phyloP scores from a whole-genome alignment of 2,329 filamentous ascomycete species.

The Aureobasidium sp. region DNA sequence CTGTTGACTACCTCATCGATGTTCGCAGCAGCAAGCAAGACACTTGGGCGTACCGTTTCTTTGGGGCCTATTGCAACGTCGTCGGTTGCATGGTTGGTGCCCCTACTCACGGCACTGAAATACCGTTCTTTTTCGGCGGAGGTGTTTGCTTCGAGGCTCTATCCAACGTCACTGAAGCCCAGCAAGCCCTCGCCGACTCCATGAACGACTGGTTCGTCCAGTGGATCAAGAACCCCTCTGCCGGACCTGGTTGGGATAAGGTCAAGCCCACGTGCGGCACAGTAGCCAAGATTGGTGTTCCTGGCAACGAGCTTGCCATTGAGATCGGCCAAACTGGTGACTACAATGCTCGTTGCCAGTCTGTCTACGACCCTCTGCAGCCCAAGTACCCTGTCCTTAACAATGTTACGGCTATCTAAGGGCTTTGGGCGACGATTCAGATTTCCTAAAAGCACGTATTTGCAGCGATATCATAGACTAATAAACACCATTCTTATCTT shows the following conservation, averaged over 20 bases:
- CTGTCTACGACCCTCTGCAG: conserved; percentile 5
- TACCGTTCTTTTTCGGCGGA: background rate
- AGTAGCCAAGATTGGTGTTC: conserved; percentile 6
- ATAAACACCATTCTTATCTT: no score
- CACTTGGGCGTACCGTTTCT: conserved; percentile 29
- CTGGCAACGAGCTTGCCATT: conserved; percentile 2
- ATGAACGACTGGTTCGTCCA: conserved; percentile 9
- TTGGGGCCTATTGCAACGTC: conserved; percentile 26
- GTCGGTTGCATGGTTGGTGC: conserved; percentile 6
- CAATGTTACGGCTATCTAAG: conserved; percentile 14
- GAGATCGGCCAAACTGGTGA: background rate
- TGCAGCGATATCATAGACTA: no score
- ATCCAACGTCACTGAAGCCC: background rate
- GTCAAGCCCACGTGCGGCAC: conserved; percentile 1
- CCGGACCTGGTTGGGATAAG: conserved; percentile 3
- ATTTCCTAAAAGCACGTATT: no score
- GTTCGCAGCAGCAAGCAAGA: background rate
- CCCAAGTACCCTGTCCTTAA: conserved; percentile 12
- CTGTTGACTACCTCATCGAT: conserved; percentile 6
- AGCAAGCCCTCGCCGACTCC: conserved; percentile 7
- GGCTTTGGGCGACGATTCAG: no score
- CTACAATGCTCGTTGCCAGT: conserved; percentile 8
- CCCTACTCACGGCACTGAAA: conserved; percentile 9
- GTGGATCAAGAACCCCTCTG: conserved; percentile 11
- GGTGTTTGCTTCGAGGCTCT: background rate